Evolutionary conservation across 768 basidiomycete genomes (phyloP).

Genomic region (Collybia sordida): DNA sequence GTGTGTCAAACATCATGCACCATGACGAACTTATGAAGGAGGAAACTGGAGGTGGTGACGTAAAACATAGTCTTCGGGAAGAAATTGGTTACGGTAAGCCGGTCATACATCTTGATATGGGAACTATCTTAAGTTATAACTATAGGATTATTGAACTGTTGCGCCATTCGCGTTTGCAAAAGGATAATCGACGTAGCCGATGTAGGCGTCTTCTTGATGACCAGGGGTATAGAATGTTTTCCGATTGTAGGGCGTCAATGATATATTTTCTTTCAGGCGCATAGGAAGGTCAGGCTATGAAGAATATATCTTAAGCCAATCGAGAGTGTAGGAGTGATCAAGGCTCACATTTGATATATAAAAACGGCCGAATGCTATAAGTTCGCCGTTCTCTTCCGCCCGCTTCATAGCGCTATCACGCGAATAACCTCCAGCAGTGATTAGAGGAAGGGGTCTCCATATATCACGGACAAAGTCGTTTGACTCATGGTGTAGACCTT

Average conservation of each 20-base stretch:
- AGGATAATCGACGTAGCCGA: slow-evolving; percentile 34
- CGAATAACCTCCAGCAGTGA: slow-evolving; percentile 36
- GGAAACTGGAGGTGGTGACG: too few relatives aligned
- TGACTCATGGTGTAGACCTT: slow-evolving; percentile 1
- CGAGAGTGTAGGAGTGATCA: slow-evolving; percentile 6
- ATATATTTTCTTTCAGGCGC: slow-evolving; percentile 27
- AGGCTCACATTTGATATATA: slow-evolving; percentile 33
- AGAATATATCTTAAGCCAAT: background rate
- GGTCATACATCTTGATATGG: too few relatives aligned
- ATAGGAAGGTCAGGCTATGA: slow-evolving; percentile 37
- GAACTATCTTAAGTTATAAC: too few relatives aligned
- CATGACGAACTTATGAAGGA: too few relatives aligned
- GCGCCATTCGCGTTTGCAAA: background rate
- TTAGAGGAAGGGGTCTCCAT: slow-evolving; percentile 16
- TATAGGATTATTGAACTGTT: too few relatives aligned
- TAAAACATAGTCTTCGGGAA: too few relatives aligned
- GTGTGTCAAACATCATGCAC: too few relatives aligned
- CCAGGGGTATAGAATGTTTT: slow-evolving; percentile 30
- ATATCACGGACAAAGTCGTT: slow-evolving; percentile 9
- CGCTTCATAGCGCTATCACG: slow-evolving; percentile 27
- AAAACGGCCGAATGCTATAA: slow-evolving; percentile 28
- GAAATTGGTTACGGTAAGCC: too few relatives aligned
- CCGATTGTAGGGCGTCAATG: slow-evolving; percentile 25
- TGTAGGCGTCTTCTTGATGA: slow-evolving; percentile 14
- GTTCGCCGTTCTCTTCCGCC: slow-evolving; percentile 29